Evolutionary conservation across 495 filamentous ascomycete genomes (phyloP).

Genomic region (Polyplosphaeria fusca): DNA sequence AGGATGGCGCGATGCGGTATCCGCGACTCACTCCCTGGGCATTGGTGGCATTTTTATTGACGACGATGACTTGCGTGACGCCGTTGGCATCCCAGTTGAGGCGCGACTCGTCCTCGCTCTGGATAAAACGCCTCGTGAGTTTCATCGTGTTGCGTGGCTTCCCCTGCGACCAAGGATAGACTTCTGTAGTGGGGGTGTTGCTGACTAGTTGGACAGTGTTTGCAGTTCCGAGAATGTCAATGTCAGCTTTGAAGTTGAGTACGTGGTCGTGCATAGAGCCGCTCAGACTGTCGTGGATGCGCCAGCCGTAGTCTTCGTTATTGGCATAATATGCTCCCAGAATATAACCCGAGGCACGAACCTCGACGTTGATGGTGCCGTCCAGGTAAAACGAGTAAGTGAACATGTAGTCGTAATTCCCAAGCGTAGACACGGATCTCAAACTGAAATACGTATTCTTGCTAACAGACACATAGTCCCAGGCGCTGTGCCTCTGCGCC

Average conservation of each 20-base stretch:
- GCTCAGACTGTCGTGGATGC: slow-evolving; percentile 19
- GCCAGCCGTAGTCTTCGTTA: slow-evolving; percentile 18
- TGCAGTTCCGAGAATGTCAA: slow-evolving; percentile 39
- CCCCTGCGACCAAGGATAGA: slow-evolving; percentile 52
- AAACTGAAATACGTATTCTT: slow-evolving; percentile 15
- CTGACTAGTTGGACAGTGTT: slow-evolving; percentile 50
- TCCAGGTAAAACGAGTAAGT: slow-evolving; percentile 17
- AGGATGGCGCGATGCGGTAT: slow-evolving; percentile 49
- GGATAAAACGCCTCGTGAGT: slow-evolving; percentile 46
- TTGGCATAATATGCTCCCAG: slow-evolving; percentile 3
- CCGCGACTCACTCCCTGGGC: slow-evolving; percentile 54
- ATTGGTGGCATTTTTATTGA: slow-evolving; percentile 53
- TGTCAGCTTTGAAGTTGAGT: slow-evolving; percentile 19
- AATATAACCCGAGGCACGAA: slow-evolving; percentile 24
- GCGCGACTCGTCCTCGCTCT: slow-evolving; percentile 47
- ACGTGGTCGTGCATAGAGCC: slow-evolving; percentile 24
- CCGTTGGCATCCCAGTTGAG: slow-evolving; percentile 53
- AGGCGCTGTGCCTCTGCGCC: slow-evolving; percentile 6
- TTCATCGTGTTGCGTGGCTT: slow-evolving; percentile 56
- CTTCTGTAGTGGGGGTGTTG: slow-evolving; percentile 37
- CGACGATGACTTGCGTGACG: slow-evolving; percentile 49
- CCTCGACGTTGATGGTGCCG: slow-evolving; percentile 11
- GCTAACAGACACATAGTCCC: background rate
- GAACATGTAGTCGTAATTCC: slow-evolving; percentile 26
- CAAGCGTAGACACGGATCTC: slow-evolving; percentile 8